These are phyloP conservation scores for Phytophthora syringae DNA, from an alignment of 352 stramenopile genomes.

Conservation along the genomic window DNA sequence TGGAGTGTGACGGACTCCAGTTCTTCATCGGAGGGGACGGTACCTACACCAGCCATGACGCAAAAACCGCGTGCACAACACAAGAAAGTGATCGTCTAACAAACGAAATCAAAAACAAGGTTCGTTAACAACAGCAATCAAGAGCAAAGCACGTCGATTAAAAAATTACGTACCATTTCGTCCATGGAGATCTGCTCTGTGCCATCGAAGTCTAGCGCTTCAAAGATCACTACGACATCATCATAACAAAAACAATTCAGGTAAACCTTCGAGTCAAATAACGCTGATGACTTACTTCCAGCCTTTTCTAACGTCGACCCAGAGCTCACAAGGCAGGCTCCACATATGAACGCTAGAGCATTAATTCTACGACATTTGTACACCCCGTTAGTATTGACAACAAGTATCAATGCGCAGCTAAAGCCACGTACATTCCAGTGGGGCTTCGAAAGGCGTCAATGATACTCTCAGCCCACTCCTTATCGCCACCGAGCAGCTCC, in stretches of 20 bases:
- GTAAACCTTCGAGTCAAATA: not conserved
- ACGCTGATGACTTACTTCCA: conserved; percentile 33
- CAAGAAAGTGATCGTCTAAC: conserved; percentile 69
- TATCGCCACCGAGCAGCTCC: conserved; percentile 57
- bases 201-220: conserved; percentile 76
- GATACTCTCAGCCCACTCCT: conserved; percentile 57
- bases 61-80: conserved; percentile 60
- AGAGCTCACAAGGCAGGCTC: conserved; percentile 48
- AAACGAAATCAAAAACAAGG: not conserved
- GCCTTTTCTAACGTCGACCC: conserved; percentile 63
- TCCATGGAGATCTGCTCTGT: conserved; percentile 82
- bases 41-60: conserved; percentile 53
- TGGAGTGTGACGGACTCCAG: conserved; percentile 62
- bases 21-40: conserved; percentile 60
- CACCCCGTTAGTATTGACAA: not conserved
- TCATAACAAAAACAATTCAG: not conserved
- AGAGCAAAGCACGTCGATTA: not conserved
- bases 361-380: conserved; percentile 52
- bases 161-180: conserved; percentile 54
- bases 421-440: conserved; percentile 66
- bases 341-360: conserved; percentile 70
- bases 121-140: not conserved
- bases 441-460: conserved; percentile 62
- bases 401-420: not conserved
- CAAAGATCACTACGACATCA: conserved; percentile 60